Evolutionary conservation across 2,329 filamentous ascomycete species (phyloP), one percentile per base, ranked within the genome.

Genomic region (Phialophora tarda): DNA sequence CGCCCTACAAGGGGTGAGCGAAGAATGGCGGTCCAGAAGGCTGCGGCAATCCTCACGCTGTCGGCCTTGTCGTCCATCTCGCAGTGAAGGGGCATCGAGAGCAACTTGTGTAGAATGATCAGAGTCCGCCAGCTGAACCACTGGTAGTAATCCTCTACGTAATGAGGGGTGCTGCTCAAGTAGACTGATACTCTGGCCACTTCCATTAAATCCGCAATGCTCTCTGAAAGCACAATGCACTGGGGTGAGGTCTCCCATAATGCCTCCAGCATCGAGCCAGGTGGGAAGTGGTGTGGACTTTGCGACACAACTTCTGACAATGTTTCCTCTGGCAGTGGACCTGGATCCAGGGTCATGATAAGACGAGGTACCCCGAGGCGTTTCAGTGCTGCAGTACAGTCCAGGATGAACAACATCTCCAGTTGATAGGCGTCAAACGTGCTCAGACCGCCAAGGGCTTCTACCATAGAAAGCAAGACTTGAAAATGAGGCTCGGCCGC

Each of bases 401-500:
- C 68, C 11, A 61, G 30, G 24, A 64, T 53, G 26, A 67, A 66
- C 44, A 71, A 32, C 17, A 30, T 66, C 53, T 71, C 69, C 24
- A 64, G 65, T 12, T 68, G 63, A 56, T 68, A 71, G 32, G 66
- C 65, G 51, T 70, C 57, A 24, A 71, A 69, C 11, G 68, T 67
- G 24, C 63, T 53, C 26, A 70, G 34, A 14, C 69, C 69, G 51
- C 69, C 69, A 5, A 70, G 53, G 12, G 54, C 30, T 50, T 70
- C 66, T 5, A 70, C 60, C 66, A 71, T 70, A 23, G 63, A 66
- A 4, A 69, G 55, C n/a, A 71, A 41, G 11, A 67, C 69, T 54
- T 69, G 66, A 50, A 69, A 69, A 63, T 72, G 70, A 26, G 69
- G 64, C 38, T 67, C 64, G 21, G 67, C 69, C 6, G 63, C 50